Evolutionary conservation across 1,284 basidiomycete genomes (phyloP), one percentile per base, ranked within the genome.

Genomic region (Irpex rosettiformis): DNA sequence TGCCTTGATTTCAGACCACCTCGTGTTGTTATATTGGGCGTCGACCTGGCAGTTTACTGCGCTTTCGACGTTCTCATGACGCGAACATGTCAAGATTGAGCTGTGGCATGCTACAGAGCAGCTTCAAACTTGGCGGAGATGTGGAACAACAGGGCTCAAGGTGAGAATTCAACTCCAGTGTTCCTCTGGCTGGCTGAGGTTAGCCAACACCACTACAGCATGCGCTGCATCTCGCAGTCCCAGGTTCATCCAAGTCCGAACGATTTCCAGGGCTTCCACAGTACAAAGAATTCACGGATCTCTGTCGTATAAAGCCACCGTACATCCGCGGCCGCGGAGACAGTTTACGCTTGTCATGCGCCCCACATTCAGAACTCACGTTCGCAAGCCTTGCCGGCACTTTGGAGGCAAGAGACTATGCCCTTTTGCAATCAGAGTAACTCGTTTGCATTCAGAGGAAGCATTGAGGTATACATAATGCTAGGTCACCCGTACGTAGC

Each of bases 1-100:
- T 51, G 48, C 11, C 21, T 8, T 13, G 13, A 27, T 28, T 28
- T 27, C 27, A 18, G 21, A 24, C 27, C 27, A 13, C 48, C 48
- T 51, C 48, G 48, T 51, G 48, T 51, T 51, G 24, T 51, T 51
- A 28, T 51, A 51, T 51, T 51, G 18, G 43, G 22, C 48, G 18
- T 51, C 8, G 11, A 24, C 22, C 48, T 2, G 48, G 24, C 13
- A 25, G 24, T 24, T 16, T 22, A 25, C 48, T 51, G 22, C 48
- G 48, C 48, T 27, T 10, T 51, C 22, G 48, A 51, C 24, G 48
- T 28, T 11, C 24, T 11, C 16, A 51, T 27, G 13, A 24, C 48
- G 21, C 27, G 22, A 28, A 25, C 48, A 24, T 10, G 48, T 28
- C 48, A 25, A 6, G 11, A 7, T 27, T 11, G 8, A n/a, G 13